phyloP scores from a whole-genome alignment of 2,329 filamentous ascomycete species.

The Exophiala viscosa region DNA sequence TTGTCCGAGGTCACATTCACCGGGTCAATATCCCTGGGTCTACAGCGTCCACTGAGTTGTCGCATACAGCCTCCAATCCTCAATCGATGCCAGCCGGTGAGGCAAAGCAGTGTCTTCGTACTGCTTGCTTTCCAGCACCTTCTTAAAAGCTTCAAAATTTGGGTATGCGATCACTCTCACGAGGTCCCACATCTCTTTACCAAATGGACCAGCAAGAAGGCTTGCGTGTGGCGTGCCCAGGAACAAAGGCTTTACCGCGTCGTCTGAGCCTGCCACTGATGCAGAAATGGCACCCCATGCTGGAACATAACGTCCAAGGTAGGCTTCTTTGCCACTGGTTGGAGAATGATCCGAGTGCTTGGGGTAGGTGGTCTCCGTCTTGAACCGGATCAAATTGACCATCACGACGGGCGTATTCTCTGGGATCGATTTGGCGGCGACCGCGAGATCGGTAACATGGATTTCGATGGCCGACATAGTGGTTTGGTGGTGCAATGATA shows the following conservation, averaged over 20 bases:
- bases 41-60: not conserved
- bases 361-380: not conserved
- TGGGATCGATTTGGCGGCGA: not conserved
- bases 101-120: not conserved
- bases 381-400: conserved; percentile 4
- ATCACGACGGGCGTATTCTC: not conserved
- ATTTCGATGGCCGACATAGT: conserved; percentile 1
- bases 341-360: not conserved
- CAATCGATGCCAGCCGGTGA: not conserved
- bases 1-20: no score
- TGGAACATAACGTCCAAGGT: not conserved
- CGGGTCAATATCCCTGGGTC: no score
- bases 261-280: not conserved
- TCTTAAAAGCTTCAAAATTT: not conserved
- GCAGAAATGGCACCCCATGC: not conserved
- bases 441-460: conserved; percentile 3
- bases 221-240: not conserved
- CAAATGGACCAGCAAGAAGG: not conserved
- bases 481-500: not conserved
- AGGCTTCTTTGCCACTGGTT: not conserved
- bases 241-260: conserved; percentile 1
- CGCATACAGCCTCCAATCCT: not conserved
- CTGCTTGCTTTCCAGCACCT: not conserved
- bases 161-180: not conserved
- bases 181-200: not conserved